These are phyloP conservation scores for Podila epicladia DNA, from an alignment of 192 early-diverging fungal species.

Conservation along the genomic window DNA sequence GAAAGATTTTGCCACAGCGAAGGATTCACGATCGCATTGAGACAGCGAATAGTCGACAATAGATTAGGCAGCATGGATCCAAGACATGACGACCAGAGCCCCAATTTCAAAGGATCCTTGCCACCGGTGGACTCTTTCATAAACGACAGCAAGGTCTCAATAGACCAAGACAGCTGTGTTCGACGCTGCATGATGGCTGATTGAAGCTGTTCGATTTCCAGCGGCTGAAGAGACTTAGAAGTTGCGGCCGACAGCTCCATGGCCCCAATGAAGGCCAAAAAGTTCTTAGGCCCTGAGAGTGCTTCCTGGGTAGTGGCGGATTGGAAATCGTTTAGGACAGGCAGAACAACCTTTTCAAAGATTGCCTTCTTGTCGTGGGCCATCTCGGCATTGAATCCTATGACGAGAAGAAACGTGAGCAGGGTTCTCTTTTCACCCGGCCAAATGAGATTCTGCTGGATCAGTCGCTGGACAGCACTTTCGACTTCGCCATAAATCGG, in stretches of 20 bases:
- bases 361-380: conserved; percentile 6
- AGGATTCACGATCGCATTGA: conserved; percentile 19
- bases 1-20: conserved; percentile 11
- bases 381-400: conserved; percentile 30
- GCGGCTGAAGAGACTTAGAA: neutral
- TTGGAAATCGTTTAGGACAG: conserved; percentile 14
- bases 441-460: conserved; percentile 10
- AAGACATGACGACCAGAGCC: conserved; percentile 17
- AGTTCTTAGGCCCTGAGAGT: conserved; percentile 14
- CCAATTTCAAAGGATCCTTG: conserved; percentile 2
- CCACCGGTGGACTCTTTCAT: conserved; percentile 40
- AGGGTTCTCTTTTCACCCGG: conserved; percentile 18
- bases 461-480: conserved; percentile 12
- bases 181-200: conserved; percentile 6
- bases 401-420: conserved; percentile 25
- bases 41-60: conserved; percentile 30
- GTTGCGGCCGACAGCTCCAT: conserved; percentile 11
- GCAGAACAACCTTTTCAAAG: conserved; percentile 28
- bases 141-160: conserved; percentile 23
- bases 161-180: conserved; percentile 8
- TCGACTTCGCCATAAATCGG: conserved; percentile 40
- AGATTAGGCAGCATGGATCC: conserved; percentile 20
- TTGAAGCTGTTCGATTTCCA: conserved; percentile 8
- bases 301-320: conserved; percentile 3
- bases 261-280: conserved; percentile 33